These are phyloP conservation scores for Exophiala dermatitidis DNA, from an alignment of 2,329 filamentous ascomycete genomes.

Conservation along the genomic window DNA sequence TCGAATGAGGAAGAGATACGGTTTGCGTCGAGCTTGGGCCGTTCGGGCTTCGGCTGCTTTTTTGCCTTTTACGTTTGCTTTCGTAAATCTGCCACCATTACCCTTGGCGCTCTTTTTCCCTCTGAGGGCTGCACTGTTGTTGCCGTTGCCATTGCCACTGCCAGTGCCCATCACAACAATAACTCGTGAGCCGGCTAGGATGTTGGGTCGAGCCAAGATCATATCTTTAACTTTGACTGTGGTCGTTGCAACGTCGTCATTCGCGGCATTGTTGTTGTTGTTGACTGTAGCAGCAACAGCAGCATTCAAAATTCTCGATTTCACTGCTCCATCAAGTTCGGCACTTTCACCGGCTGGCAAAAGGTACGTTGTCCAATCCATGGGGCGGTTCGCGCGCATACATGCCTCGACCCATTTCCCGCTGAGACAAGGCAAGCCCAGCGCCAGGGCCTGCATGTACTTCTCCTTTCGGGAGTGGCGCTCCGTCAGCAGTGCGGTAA, in stretches of 20 bases:
- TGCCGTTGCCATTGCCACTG: conserved; percentile 20
- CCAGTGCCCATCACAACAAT: conserved; percentile 64
- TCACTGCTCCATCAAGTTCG: conserved; percentile 67
- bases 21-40: conserved; percentile 57
- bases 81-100: no score
- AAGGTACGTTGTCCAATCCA: conserved; percentile 75
- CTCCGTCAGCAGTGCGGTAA: conserved; percentile 80
- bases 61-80: no score
- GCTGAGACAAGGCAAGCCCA: conserved; percentile 80
- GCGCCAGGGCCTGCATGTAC: conserved; percentile 87
- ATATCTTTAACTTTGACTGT: conserved; percentile 48
- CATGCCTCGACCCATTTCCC: conserved; percentile 74
- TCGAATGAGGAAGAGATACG: conserved; percentile 72
- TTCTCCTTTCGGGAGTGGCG: conserved; percentile 79
- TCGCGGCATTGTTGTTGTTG: conserved; percentile 29
- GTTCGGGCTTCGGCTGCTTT: neutral
- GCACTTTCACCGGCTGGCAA: conserved; percentile 76
- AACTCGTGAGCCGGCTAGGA: conserved; percentile 60
- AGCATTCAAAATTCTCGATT: conserved; percentile 63
- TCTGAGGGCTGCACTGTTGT: no score
- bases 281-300: conserved; percentile 24
- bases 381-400: conserved; percentile 50
- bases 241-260: neutral
- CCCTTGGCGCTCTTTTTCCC: no score
- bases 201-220: conserved; percentile 52